phyloP scores from a whole-genome alignment of 2,329 filamentous ascomycete genomes.

The Fusarium abutilonis region DNA sequence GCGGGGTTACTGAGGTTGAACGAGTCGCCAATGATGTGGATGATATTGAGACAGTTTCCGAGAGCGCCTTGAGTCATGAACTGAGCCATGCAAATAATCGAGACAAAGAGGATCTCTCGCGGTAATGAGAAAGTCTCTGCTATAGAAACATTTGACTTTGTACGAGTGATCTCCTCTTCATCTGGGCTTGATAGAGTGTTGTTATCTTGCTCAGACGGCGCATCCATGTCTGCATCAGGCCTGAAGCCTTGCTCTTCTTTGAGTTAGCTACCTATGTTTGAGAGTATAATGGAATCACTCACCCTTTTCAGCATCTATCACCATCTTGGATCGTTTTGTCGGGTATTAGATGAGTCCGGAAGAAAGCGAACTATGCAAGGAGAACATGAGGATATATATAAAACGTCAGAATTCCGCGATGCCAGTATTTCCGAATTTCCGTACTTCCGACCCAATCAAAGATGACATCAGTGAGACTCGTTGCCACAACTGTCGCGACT shows the following conservation, averaged over 20 bases:
- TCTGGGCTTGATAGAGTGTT: constrained; percentile 23
- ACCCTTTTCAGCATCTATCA: constrained; percentile 22
- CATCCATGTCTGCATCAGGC: constrained; percentile 19
- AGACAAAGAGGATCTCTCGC: constrained; percentile 34
- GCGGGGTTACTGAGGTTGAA: constrained; percentile 37
- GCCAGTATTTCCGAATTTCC: constrained; percentile 16
- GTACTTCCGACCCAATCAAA: constrained; percentile 20
- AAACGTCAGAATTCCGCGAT: background rate
- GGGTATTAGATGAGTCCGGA: too few species aligned
- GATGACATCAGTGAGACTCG: background rate
- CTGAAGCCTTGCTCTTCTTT: constrained; percentile 7
- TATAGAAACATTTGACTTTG: constrained; percentile 37
- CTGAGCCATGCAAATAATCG: constrained; percentile 40
- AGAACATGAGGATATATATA: constrained; percentile 8
- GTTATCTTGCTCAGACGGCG: constrained; percentile 14
- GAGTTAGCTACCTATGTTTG: background rate
- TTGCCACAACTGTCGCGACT: background rate
- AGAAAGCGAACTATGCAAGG: background rate
- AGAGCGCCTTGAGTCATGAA: constrained; percentile 42
- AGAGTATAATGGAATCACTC: accelerated
- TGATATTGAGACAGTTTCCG: constrained; percentile 40
- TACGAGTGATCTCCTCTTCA: constrained; percentile 34
- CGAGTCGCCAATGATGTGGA: constrained; percentile 38
- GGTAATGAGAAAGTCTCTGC: constrained; percentile 36
- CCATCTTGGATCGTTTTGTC: constrained; percentile 3